Evolutionary conservation across 2,329 filamentous ascomycete species (phyloP).

Genomic region (Penicillium frequentans): DNA sequence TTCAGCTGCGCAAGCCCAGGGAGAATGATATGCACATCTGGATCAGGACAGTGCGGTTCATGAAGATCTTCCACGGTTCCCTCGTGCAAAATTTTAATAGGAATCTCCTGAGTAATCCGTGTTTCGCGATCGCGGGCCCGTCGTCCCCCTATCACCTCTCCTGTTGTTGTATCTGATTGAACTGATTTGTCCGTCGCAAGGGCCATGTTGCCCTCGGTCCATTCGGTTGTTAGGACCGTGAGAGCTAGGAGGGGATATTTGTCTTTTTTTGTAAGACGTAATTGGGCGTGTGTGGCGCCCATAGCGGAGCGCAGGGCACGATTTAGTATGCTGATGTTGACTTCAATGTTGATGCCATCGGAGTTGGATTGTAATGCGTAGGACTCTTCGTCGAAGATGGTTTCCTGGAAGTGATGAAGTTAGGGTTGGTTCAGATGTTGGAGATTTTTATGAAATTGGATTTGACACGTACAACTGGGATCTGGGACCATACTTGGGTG

Average conservation of each 20-base stretch:
- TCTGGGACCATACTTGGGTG: constrained; percentile 93
- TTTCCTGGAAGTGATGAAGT: constrained; percentile 51
- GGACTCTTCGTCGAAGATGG: constrained; percentile 75
- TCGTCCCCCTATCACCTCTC: constrained; percentile 44
- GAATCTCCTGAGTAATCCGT: constrained; percentile 91
- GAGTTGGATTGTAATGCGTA: constrained; percentile 87
- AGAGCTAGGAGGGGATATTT: constrained; percentile 82
- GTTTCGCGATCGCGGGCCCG: constrained; percentile 75
- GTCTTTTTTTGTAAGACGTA: constrained; percentile 92
- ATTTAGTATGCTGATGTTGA: constrained; percentile 83
- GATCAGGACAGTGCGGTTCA: constrained; percentile 85
- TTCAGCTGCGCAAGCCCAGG: constrained; percentile 87
- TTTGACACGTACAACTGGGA: constrained; percentile 38
- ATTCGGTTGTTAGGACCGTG: constrained; percentile 71
- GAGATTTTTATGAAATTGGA: too few relatives aligned
- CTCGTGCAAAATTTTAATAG: constrained; percentile 84
- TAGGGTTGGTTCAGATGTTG: background rate
- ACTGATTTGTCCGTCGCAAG: constrained; percentile 45
- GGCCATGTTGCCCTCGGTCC: constrained; percentile 53
- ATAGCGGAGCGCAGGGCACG: constrained; percentile 88
- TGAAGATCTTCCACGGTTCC: constrained; percentile 87
- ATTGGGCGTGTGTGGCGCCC: constrained; percentile 75
- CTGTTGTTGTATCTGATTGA: constrained; percentile 18
- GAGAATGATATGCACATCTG: constrained; percentile 90
- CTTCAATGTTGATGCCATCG: constrained; percentile 90